phyloP scores from a whole-genome alignment of 805 yeast genomes.

The Trichomonascus vanleenenianus region DNA sequence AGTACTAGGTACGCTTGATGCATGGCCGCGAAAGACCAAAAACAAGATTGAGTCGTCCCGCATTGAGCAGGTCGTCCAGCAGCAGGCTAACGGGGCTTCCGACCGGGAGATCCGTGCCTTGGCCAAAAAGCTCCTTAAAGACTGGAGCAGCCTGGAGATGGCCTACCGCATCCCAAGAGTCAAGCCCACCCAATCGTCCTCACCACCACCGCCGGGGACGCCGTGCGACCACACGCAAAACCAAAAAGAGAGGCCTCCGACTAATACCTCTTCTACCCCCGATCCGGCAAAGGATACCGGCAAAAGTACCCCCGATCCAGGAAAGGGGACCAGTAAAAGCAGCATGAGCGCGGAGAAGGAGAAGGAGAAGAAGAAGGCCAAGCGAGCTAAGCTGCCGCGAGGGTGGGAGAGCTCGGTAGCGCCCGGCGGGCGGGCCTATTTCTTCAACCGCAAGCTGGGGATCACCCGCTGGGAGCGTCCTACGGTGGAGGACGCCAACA shows the following conservation, averaged over 20 bases:
- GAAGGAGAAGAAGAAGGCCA: too few species aligned
- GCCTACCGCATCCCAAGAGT: conserved; percentile 68
- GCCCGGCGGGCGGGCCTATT: conserved; percentile 40
- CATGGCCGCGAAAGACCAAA: conserved; percentile 68
- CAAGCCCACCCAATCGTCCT: not conserved
- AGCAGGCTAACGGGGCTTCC: conserved; percentile 28
- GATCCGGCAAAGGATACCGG: not conserved
- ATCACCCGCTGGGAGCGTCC: conserved; percentile 60
- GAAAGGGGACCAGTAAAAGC: not conserved
- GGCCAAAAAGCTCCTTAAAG: conserved; percentile 43
- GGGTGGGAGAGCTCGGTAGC: conserved; percentile 62
- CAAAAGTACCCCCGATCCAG: too few species aligned
- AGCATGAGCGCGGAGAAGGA: not conserved
- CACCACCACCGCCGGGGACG: not conserved
- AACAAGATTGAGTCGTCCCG: conserved; percentile 70
- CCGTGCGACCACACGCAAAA: not conserved
- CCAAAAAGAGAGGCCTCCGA: too few species aligned
- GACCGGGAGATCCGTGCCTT: conserved; percentile 27
- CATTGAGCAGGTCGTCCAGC: conserved; percentile 55
- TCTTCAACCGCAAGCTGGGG: conserved; percentile 43
- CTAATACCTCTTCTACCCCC: too few species aligned
- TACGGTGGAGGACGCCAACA: conserved; percentile 15
- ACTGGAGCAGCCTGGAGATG: conserved; percentile 70
- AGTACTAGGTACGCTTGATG: conserved; percentile 49
- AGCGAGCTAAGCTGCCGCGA: conserved; percentile 35